These are phyloP conservation scores for Cytospora leucostoma DNA, from an alignment of 2,329 filamentous ascomycete species.

Conservation along the genomic window DNA sequence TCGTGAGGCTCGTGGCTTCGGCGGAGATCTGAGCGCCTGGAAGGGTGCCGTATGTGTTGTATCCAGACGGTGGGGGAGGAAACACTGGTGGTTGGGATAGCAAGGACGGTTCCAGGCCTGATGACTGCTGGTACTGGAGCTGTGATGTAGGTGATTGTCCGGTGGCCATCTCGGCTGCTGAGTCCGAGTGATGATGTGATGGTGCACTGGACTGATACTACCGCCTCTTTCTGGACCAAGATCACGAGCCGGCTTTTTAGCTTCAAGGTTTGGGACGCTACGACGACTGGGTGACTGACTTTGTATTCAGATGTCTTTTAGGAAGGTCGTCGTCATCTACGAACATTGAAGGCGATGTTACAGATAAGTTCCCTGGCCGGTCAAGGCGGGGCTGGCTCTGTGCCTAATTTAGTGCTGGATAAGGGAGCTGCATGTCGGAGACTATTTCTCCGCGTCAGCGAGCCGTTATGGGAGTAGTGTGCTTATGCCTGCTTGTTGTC, in stretches of 20 bases:
- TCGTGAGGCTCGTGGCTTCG: neutral
- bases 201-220: neutral
- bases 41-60: conserved; percentile 8
- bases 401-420: neutral
- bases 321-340: neutral
- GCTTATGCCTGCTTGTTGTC: neutral
- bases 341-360: neutral
- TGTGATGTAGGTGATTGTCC: conserved; percentile 1
- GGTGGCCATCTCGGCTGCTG: conserved; percentile 1
- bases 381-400: neutral
- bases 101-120: neutral
- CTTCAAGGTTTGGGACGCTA: neutral
- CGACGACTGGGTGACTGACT: neutral
- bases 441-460: neutral
- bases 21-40: neutral
- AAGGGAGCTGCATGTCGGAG: neutral
- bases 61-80: neutral
- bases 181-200: neutral
- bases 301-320: fast-evolving
- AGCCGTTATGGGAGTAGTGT: neutral
- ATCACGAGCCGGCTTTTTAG: neutral
- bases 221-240: neutral
- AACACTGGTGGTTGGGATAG: neutral
- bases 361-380: neutral
- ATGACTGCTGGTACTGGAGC: conserved; percentile 3